phyloP scores from a whole-genome alignment of 768 basidiomycete species.

The Lepiota subincarnata region DNA sequence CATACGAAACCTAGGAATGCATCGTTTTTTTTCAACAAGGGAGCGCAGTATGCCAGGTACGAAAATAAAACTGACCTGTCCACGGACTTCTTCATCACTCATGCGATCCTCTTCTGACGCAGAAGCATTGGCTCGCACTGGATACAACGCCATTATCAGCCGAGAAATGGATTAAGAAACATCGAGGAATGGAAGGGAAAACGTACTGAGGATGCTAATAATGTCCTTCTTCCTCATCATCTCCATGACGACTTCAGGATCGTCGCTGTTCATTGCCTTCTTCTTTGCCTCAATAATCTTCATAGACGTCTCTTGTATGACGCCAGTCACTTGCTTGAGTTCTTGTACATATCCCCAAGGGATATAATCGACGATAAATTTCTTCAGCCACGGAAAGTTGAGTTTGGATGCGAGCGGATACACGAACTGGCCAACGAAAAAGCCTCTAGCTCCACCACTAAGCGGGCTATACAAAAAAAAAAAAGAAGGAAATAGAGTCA shows the following conservation, averaged over 20 bases:
- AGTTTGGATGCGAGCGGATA: conserved; percentile 22
- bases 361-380: conserved; percentile 27
- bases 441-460: conserved; percentile 18
- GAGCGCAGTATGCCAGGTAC: neutral
- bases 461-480: neutral
- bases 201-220: conserved; percentile 41
- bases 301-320: conserved; percentile 31
- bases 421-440: conserved; percentile 19
- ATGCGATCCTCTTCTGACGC: conserved; percentile 27
- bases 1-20: neutral
- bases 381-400: conserved; percentile 25
- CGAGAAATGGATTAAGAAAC: neutral
- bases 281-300: conserved; percentile 36
- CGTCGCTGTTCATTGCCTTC: conserved; percentile 28
- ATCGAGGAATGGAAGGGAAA: neutral
- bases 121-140: conserved; percentile 39
- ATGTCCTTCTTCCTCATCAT: conserved; percentile 42
- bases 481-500: too few relatives aligned
- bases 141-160: neutral
- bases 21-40: too few relatives aligned
- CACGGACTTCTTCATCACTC: conserved; percentile 34
- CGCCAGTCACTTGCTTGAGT: conserved; percentile 28
- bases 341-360: conserved; percentile 28
- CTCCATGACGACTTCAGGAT: conserved; percentile 28
- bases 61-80: conserved; percentile 26